Evolutionary conservation across 345 rosid species (phyloP).

Genomic region (Gossypium australe): DNA sequence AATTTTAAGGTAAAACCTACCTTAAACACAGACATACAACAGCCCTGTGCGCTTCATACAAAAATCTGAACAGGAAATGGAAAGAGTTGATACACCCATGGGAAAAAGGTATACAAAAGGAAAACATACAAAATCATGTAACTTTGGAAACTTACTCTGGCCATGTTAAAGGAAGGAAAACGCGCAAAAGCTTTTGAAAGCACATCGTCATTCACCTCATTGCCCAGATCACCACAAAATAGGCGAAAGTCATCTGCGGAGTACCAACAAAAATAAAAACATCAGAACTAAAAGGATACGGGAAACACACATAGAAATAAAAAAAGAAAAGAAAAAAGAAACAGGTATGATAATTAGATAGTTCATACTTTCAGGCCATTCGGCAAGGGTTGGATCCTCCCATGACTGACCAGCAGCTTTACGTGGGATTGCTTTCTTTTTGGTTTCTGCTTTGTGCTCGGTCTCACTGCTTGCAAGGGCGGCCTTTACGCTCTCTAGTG

Average conservation of each 20-base stretch:
- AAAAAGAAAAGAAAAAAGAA: neutral
- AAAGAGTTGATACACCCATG: conserved; percentile 27
- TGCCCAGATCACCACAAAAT: conserved; percentile 98
- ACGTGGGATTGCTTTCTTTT: conserved; percentile 88
- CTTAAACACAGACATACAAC: conserved; percentile 21
- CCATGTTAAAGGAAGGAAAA: conserved; percentile 97
- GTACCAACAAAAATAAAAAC: conserved; percentile 7
- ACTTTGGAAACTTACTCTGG: conserved; percentile 46
- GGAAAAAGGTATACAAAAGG: conserved; percentile 2
- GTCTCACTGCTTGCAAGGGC: conserved; percentile 89
- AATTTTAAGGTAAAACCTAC: conserved; percentile 37
- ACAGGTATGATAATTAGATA: neutral
- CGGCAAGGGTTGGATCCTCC: conserved; percentile 96
- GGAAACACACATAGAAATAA: neutral
- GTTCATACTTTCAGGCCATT: conserved; percentile 91
- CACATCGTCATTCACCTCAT: conserved; percentile 99
- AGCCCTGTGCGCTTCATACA: conserved; percentile 46
- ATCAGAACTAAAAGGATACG: neutral
- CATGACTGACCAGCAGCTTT: conserved; percentile 95
- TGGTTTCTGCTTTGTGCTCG: conserved; percentile 82
- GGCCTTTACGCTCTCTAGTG: conserved; percentile 89
- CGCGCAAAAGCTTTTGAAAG: conserved; percentile 91
- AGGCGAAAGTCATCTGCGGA: conserved; percentile 81
- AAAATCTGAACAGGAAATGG: conserved; percentile 43
- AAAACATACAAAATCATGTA: conserved; percentile 3